Evolutionary conservation across 2,329 filamentous ascomycete genomes (phyloP).

Genomic region (Aureobasidium sp.): DNA sequence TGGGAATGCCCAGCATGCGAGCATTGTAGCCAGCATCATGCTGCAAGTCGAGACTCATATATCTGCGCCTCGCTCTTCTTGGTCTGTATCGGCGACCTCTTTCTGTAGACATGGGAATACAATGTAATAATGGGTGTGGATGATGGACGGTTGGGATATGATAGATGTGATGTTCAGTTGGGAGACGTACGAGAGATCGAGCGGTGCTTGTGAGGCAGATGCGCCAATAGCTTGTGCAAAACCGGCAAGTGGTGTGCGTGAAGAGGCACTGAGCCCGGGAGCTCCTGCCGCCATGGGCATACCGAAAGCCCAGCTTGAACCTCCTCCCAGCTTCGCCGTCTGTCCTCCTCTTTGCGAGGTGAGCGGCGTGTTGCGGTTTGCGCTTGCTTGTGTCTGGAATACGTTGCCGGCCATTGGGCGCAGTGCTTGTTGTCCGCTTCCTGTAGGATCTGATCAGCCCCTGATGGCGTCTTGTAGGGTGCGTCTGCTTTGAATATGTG

Average conservation of each 20-base stretch:
- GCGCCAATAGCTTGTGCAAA: conserved; percentile 19
- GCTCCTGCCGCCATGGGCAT: conserved; percentile 17
- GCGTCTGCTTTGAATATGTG: background rate
- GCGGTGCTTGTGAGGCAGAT: conserved; percentile 15
- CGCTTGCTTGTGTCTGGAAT: conserved; percentile 36
- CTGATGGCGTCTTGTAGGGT: background rate
- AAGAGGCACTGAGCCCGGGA: conserved; percentile 14
- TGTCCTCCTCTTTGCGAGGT: conserved; percentile 18
- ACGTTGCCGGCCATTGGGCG: conserved; percentile 46
- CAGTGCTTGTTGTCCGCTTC: conserved; percentile 44
- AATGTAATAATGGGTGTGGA: background rate
- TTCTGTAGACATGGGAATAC: background rate
- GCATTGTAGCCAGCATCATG: background rate
- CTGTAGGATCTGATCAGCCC: conserved; percentile 26
- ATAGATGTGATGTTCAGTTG: background rate
- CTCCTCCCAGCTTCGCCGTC: conserved; percentile 17
- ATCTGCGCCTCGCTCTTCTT: background rate
- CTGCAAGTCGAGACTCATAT: conserved; percentile 2
- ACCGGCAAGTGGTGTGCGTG: conserved; percentile 17
- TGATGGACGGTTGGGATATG: background rate
- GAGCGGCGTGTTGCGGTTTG: conserved; percentile 15
- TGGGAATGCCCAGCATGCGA: background rate
- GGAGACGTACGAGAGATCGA: conserved; percentile 19
- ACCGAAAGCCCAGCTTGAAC: conserved; percentile 18
- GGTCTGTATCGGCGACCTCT: background rate